Conservation (phyloP, 768 basidiomycete genomes). For the Rhizopogon salebrosus region DNA sequence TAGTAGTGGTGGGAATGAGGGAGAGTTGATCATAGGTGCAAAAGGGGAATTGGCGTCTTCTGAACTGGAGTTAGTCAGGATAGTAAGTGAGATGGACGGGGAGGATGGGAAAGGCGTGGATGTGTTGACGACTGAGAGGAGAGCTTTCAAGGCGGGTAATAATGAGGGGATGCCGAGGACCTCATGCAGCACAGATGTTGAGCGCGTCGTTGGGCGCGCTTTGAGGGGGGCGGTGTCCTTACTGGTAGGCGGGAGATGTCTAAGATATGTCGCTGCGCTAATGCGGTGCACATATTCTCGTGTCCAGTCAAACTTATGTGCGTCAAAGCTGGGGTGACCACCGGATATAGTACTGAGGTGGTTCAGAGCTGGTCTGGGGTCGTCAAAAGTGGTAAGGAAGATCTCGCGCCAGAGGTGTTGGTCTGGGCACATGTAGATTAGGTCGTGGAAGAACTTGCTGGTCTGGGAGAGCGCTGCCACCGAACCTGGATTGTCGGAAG, state of each 20-base stretch:
- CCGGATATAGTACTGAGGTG: slow-evolving; percentile 18
- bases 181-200: background rate
- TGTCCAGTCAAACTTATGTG: slow-evolving; percentile 17
- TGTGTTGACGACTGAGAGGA: slow-evolving; percentile 32
- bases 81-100: slow-evolving; percentile 16
- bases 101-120: slow-evolving; percentile 23
- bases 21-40: slow-evolving; percentile 21
- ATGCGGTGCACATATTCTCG: slow-evolving; percentile 19
- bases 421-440: slow-evolving; percentile 31
- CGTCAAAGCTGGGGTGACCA: slow-evolving; percentile 4
- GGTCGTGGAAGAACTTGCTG: slow-evolving; percentile 26
- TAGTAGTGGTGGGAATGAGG: slow-evolving; percentile 27
- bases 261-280: slow-evolving; percentile 15
- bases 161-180: slow-evolving; percentile 1
- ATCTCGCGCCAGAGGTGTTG: slow-evolving; percentile 44
- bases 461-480: slow-evolving; percentile 34
- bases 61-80: slow-evolving; percentile 9
- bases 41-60: slow-evolving; percentile 3
- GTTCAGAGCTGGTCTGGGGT: slow-evolving; percentile 34
- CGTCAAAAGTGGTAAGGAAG: slow-evolving; percentile 45
- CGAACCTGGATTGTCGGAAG: slow-evolving; percentile 23
- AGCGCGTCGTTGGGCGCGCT: background rate
- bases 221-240: background rate
- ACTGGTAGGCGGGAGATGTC: background rate
- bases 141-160: slow-evolving; percentile 19